Conservation (phyloP, 192 early-diverging fungal species). For the Gaertneriomyces semiglobifer region DNA sequence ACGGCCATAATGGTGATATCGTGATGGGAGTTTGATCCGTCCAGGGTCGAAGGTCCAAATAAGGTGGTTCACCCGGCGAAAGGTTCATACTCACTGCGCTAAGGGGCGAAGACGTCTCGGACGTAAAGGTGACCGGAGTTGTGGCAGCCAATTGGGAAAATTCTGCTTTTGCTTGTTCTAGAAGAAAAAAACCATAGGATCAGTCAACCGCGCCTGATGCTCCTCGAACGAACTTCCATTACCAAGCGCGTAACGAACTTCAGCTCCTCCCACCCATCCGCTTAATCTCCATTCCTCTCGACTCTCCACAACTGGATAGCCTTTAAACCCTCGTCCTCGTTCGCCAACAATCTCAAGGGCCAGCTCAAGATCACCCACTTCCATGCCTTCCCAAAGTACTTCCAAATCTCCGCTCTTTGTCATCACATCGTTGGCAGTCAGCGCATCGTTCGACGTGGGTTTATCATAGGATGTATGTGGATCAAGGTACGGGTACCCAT, state of each 20-base stretch:
- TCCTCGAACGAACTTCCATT: not conserved
- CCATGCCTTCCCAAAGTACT: slow-evolving; percentile 6
- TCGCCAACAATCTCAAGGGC: slow-evolving; percentile 52
- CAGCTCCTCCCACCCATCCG: slow-evolving; percentile 79
- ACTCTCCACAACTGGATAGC: slow-evolving; percentile 46
- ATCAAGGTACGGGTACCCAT: slow-evolving; percentile 57
- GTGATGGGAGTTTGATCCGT: slow-evolving; percentile 49
- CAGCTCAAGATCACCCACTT: slow-evolving; percentile 40
- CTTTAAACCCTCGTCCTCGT: slow-evolving; percentile 42
- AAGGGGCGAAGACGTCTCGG: no score
- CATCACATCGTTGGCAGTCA: slow-evolving; percentile 23
- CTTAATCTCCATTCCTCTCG: slow-evolving; percentile 41
- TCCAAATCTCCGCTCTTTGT: slow-evolving; percentile 36
- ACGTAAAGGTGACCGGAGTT: not conserved
- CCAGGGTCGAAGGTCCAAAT: slow-evolving; percentile 46
- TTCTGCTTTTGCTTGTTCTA: not conserved
- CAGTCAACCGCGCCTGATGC: not conserved
- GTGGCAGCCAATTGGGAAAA: not conserved
- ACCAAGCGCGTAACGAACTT: slow-evolving; percentile 67
- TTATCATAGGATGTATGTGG: no score
- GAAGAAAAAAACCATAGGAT: not conserved
- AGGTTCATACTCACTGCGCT: no score
- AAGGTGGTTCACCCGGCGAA: not conserved
- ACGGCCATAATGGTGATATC: slow-evolving; percentile 37
- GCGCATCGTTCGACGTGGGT: no score